These are phyloP conservation scores for Acer campestre DNA, from an alignment of 345 rosid species.

Conservation along the genomic window DNA sequence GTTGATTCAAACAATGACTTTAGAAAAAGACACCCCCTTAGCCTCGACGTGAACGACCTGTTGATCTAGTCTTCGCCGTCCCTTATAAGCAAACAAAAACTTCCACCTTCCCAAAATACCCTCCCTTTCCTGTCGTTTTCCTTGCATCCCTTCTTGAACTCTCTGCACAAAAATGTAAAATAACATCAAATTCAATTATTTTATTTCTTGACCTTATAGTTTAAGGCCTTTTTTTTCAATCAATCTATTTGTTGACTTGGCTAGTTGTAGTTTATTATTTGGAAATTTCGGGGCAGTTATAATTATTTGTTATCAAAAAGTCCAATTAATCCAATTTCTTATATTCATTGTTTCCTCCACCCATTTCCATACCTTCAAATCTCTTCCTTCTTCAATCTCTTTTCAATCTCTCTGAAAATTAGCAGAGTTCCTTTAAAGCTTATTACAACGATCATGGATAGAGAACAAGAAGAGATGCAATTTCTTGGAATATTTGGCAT, in stretches of 20 bases:
- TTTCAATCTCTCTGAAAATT: background rate
- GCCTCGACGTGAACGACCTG: slow-evolving; percentile 15
- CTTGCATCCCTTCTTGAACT: too few relatives aligned
- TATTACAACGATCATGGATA: slow-evolving; percentile 37
- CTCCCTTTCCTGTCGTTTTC: too few relatives aligned
- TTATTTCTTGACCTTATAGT: background rate
- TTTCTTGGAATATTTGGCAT: slow-evolving; percentile 50
- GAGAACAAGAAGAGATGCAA: slow-evolving; percentile 64
- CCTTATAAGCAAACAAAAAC: background rate
- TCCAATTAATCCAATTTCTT: background rate
- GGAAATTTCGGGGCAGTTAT: background rate
- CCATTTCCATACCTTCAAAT: background rate
- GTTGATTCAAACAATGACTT: slow-evolving; percentile 7
- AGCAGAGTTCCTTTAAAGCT: background rate
- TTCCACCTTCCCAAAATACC: background rate
- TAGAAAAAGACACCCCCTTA: background rate
- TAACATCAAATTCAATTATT: too few relatives aligned
- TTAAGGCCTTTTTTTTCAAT: background rate
- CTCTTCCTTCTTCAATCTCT: background rate
- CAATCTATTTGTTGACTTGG: background rate
- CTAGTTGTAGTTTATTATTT: too few relatives aligned
- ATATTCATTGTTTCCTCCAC: background rate
- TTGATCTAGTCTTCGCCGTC: background rate
- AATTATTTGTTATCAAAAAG: background rate
- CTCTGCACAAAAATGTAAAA: too few relatives aligned